Evolutionary conservation across 176 grass and related monocot species (phyloP).

Genomic region (Aegilops longissima): DNA sequence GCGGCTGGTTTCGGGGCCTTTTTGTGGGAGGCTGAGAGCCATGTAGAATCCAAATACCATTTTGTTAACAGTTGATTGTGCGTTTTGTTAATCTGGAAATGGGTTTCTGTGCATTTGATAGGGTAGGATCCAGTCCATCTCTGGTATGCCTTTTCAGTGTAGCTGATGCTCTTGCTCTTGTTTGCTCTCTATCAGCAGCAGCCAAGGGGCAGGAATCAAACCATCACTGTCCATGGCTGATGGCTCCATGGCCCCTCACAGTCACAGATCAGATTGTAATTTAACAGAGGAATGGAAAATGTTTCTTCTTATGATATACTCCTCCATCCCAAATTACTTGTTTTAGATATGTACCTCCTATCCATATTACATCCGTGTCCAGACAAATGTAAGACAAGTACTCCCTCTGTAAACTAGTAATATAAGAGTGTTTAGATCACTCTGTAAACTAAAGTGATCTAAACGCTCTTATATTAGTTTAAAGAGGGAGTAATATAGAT

Average conservation of each 20-base stretch:
- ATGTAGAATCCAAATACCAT: slow-evolving; percentile 93
- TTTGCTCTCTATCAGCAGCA: slow-evolving; percentile 8
- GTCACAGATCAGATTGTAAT: background rate
- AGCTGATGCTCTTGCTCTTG: slow-evolving; percentile 5
- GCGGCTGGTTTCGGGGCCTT: slow-evolving; percentile 87
- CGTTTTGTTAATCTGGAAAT: slow-evolving; percentile 18
- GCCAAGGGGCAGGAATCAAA: background rate
- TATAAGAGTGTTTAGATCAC: too few species aligned
- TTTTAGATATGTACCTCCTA: too few species aligned
- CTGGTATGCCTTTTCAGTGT: background rate
- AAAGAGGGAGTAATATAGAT: too few species aligned
- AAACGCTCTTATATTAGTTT: too few species aligned
- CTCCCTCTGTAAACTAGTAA: too few species aligned
- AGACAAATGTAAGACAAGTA: too few species aligned
- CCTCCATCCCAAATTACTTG: too few species aligned
- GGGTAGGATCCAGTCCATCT: slow-evolving; percentile 25
- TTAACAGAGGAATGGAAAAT: background rate
- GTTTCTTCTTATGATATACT: background rate
- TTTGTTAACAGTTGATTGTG: slow-evolving; percentile 71
- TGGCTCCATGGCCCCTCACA: slow-evolving; percentile 8
- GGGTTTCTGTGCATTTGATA: slow-evolving; percentile 27
- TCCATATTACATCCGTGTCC: too few species aligned
- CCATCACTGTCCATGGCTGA: background rate
- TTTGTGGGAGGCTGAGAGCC: slow-evolving; percentile 87
- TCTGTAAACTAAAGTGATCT: too few species aligned